phyloP scores from a whole-genome alignment of 306 rosid species.

The Medicago ruthenica region DNA sequence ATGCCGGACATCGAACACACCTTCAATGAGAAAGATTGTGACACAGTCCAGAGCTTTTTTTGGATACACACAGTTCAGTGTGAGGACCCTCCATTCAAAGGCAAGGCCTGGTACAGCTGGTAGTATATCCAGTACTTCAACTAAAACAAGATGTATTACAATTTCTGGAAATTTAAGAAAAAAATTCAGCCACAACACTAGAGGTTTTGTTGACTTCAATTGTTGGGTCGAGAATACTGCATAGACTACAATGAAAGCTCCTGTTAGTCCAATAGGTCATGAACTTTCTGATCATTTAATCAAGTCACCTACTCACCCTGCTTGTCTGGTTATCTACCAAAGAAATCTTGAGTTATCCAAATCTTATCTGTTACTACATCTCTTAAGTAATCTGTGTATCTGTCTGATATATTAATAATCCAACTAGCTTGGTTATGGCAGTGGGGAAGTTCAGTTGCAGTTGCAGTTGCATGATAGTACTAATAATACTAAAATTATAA shows the following conservation, averaged over 20 bases:
- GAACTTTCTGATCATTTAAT: slow-evolving; percentile 6
- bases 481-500: neutral
- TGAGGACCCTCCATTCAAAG: neutral
- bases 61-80: neutral
- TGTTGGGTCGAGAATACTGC: neutral
- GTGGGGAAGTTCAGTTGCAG: slow-evolving; percentile 24
- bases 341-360: neutral
- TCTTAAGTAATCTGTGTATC: slow-evolving; percentile 1
- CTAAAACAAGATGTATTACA: neutral
- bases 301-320: neutral
- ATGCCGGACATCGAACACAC: no score
- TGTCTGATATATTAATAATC: neutral
- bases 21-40: no score
- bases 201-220: slow-evolving; percentile 12
- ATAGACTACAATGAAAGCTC: neutral
- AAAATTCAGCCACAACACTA: slow-evolving; percentile 9
- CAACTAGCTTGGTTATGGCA: slow-evolving; percentile 10
- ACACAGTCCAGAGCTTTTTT: neutral
- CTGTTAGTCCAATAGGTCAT: neutral
- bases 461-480: slow-evolving; percentile 1
- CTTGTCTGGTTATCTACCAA: slow-evolving; percentile 1
- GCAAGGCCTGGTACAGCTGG: neutral
- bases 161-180: slow-evolving; percentile 1
- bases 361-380: neutral
- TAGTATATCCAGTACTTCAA: neutral